Evolutionary conservation across 352 stramenopile genomes (phyloP).

Genomic region (Globisporangium carolinianum): DNA sequence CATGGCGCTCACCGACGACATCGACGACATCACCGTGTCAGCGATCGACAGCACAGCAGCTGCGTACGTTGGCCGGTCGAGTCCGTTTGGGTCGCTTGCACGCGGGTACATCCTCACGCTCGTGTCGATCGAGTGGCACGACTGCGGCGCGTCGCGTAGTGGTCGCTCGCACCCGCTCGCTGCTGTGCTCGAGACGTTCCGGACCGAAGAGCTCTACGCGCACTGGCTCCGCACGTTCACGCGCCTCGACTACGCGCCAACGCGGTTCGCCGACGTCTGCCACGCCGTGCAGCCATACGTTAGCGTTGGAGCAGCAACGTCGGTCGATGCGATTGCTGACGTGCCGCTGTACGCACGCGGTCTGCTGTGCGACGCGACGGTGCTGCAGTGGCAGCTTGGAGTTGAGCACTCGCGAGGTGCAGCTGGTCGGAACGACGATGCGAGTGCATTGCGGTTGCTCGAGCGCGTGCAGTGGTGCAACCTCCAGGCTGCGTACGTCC

Average conservation of each 20-base stretch:
- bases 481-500: constrained; percentile 39
- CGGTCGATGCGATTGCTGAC: constrained; percentile 12
- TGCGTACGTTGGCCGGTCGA: constrained; percentile 42
- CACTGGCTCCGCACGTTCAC: constrained; percentile 69
- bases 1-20: constrained; percentile 36
- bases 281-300: constrained; percentile 16
- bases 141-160: constrained; percentile 5
- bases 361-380: constrained; percentile 13
- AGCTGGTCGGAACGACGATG: not conserved
- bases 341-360: constrained; percentile 16
- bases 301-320: not conserved
- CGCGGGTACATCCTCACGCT: constrained; percentile 58
- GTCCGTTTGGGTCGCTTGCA: constrained; percentile 48
- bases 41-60: constrained; percentile 11
- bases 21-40: constrained; percentile 10
- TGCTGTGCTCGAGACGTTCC: constrained; percentile 48
- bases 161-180: constrained; percentile 23
- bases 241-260: constrained; percentile 40
- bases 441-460: constrained; percentile 7
- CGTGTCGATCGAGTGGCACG: constrained; percentile 56
- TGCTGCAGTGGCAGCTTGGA: constrained; percentile 20
- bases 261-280: constrained; percentile 16
- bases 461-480: constrained; percentile 47
- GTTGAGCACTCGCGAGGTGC: too few relatives aligned
- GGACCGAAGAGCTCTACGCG: constrained; percentile 52